A percentile compares a stretch with the other conserved stretches of the same genome.
Evolutionary conservation across 257 asterid species (phyloP).

Genomic region (Henckelia pumila): DNA sequence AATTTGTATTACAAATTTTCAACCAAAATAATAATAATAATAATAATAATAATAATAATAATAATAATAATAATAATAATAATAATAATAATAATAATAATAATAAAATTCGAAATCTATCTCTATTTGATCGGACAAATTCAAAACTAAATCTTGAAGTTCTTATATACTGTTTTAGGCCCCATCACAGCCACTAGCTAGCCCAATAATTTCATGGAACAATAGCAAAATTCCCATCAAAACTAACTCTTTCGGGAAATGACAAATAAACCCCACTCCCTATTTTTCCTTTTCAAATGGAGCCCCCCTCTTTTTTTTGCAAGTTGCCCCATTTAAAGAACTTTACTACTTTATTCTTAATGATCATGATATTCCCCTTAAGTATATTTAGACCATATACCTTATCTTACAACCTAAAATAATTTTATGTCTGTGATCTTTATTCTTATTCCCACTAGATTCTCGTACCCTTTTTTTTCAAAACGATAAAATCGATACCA

Average conservation of each 20-base stretch:
- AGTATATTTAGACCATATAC: conserved; percentile 40
- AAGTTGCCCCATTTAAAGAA: conserved; percentile 42
- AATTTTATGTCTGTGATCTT: conserved; percentile 25
- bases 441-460: conserved; percentile 39
- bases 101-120: not conserved
- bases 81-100: too few species aligned
- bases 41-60: too few species aligned
- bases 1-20: not conserved
- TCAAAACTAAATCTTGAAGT: conserved; percentile 28
- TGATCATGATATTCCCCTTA: conserved; percentile 30
- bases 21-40: not conserved
- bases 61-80: too few species aligned
- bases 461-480: conserved; percentile 37
- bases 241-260: conserved; percentile 41
- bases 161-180: conserved; percentile 22
- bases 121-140: not conserved
- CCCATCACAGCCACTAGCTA: conserved; percentile 36
- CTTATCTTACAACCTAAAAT: conserved; percentile 31
- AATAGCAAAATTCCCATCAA: conserved; percentile 21
- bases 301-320: conserved; percentile 31
- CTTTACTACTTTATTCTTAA: conserved; percentile 42
- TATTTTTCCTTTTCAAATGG: conserved; percentile 20
- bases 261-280: conserved; percentile 45
- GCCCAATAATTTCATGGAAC: conserved; percentile 28
- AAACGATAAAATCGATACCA: conserved; percentile 35